Evolutionary conservation across 176 grass and related monocot genomes (phyloP), one percentile per base, ranked within the genome.

Genomic region (Zoysia pacifica): DNA sequence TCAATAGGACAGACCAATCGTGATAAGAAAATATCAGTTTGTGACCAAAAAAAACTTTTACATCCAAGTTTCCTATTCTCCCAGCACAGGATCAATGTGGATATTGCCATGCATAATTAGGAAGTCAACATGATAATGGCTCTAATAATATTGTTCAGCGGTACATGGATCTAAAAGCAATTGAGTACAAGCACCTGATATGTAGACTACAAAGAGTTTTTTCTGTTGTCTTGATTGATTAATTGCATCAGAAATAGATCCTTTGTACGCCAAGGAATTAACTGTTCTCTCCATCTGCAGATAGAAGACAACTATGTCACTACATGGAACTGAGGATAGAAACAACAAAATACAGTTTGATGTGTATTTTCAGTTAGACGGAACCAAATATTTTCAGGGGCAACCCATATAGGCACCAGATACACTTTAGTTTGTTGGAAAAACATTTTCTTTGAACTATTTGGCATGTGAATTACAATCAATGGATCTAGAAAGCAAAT

Each of bases 171-270:
- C 38, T 43, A 82, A 40, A 53, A 49, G 47, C 12, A 67, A 43
- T 51, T 67, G 2, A 62, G 46, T 40, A 44, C 10, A 75, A 74
- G 79, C 74, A 95, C 96, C 92, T 87, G 96, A 99, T 74, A 95
- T 84, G 72, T 95, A 99, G 42, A 99, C 90, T 70, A 99, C 76
- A 91, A 99, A 99, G 20, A 99, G 90, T 63, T 99, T 99, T 77
- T 95, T 99, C 47, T 86, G 83, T 70, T 65, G 89, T 68, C 72
- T 84, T 77, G 96, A 90, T 86, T 99, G 90, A 77, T 79, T 87
- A 71, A 99, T 95, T 80, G 96, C 88, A 69, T 89, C 84, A 20
- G 85, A 41, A 86, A 99, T 95, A 52, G 92, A 91, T 65, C 96
- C 88, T 82, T 95, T 93, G 74, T 82, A 91, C 4, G 87, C 74